Base-by-base conservation (phyloP, 768 basidiomycete genomes). In the Pulveroboletus sp. region DNA sequence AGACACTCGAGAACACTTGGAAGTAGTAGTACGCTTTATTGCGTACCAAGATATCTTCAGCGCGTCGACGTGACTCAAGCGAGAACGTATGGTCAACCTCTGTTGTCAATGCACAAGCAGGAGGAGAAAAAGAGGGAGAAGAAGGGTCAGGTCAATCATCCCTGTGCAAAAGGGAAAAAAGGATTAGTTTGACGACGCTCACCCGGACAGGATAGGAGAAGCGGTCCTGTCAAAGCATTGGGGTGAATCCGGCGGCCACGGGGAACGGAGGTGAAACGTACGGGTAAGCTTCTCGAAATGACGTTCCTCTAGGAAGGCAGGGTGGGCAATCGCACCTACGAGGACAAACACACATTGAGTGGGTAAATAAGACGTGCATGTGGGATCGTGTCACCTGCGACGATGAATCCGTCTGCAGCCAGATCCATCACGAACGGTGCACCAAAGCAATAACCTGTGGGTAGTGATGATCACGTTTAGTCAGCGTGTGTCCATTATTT, bases 361-460 rank as follows among this genome's bases (percentile, higher is more conserved):
- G 12, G 15, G 9, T 2, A 9, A 24, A 15, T 10, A 28, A 6
- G 10, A 17, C 35, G 14, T 10, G 17, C 6, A 8, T 18, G 14
- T 8, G 3, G 7, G 5, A 8, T 28, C 31, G 8, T 30, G 63
- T 35, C 55, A 80, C 80, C 72, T 39, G 79, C 77, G 3, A 70
- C 66, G 40, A 79, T 63, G 44, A 69, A 65, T 21, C 75, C 73
- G 0, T 68, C 72, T 3, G 71, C 68, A 1, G 71, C 72, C 3
- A 76, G 63, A 21, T 80, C 70, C 44, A 80, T 63, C 5, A 71
- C 71, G 46, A 72, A 78, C 0, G 78, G 73, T 6, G 68, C 81
- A 3, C 80, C 79, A 51, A 80, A 81, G 57, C 79, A 83, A 45
- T 81, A 81, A 5, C 80, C 78, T 80, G 28, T 12, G 18, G n/a